Evolutionary conservation across 208 protist genomes (phyloP).

Genomic region (Strigomonas culicis): DNA sequence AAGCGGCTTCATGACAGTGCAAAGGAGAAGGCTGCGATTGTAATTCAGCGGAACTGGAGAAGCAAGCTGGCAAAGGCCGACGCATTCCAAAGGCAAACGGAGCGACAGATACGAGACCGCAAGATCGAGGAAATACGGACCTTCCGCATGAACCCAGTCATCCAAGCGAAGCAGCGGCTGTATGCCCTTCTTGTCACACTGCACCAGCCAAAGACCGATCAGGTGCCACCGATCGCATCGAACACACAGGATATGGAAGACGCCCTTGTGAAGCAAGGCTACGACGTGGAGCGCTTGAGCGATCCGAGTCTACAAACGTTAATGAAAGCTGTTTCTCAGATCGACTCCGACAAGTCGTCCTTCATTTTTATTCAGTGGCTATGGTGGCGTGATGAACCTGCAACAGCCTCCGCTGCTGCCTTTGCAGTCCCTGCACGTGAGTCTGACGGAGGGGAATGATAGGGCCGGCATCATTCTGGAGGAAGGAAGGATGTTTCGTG

Average conservation of each 20-base stretch:
- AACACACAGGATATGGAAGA: slow-evolving; percentile 38
- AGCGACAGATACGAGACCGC: slow-evolving; percentile 53
- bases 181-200: slow-evolving; percentile 73
- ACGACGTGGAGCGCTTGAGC: slow-evolving; percentile 56
- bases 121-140: slow-evolving; percentile 74
- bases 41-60: slow-evolving; percentile 86
- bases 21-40: slow-evolving; percentile 51
- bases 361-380: slow-evolving; percentile 87
- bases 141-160: slow-evolving; percentile 57
- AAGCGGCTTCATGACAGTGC: slow-evolving; percentile 53
- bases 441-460: slow-evolving; percentile 47
- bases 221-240: slow-evolving; percentile 41
- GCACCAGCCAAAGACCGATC: slow-evolving; percentile 39
- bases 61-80: slow-evolving; percentile 36
- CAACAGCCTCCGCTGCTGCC: slow-evolving; percentile 61
- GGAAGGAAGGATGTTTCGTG: slow-evolving; percentile 24
- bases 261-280: slow-evolving; percentile 63
- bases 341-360: slow-evolving; percentile 53
- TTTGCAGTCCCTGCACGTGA: slow-evolving; percentile 55
- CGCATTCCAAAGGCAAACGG: slow-evolving; percentile 23
- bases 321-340: slow-evolving; percentile 50
- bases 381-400: slow-evolving; percentile 70
- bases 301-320: slow-evolving; percentile 44
- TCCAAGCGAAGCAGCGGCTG: slow-evolving; percentile 59
- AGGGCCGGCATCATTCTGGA: slow-evolving; percentile 50